Base-by-base conservation (phyloP, 179 eudicot genomes). In the Camellia oleifera region DNA sequence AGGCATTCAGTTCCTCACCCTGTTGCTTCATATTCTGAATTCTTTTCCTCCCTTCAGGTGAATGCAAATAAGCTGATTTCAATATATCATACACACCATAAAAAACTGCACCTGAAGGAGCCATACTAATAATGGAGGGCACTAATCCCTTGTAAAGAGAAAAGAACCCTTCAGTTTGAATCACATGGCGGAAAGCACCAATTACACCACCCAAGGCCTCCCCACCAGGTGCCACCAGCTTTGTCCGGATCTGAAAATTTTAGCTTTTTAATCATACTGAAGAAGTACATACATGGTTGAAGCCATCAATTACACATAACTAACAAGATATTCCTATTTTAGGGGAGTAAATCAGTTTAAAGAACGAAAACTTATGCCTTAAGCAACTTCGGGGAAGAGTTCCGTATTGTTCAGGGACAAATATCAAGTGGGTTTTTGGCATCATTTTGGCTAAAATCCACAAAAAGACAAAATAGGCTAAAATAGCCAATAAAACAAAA, bases 161-260 rank as follows among this genome's bases (percentile, higher is more conserved):
- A 23, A 96, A 89, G 87, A 96, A 89, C 44, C 99, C 99, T 89
- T 96, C 99, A 20, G 93, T 92, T 78, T 78, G 89, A 78, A 96
- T 88, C 84, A 94, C 91, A 78, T 91, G 96, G 76, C 82, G 87
- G 80, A 92, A 94, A 72, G 97, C 86, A 73, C 99, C 99, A 54
- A 94, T 83, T 40, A 94, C 79, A 75, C 98, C 98, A 32, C 98
- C 99, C 84, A 96, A 82, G 56, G 92, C 92, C 90, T 96, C 97
- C 45, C 97, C 98, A 72, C 99, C 99, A 74, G 98, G 97, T 10
- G 99, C 99, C 67, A 96, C 92, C 91, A 96, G 84, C 78, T 88
- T 86, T 42, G 97, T 96, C 82, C 99, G 88, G 80, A 96, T 89
- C 97, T 94, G 91, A 83, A 84, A 74, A 75, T 78, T 69, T 62